These are phyloP conservation scores for Paracorniculantispora psalliotae DNA, from an alignment of 2,329 filamentous ascomycete genomes.

Conservation along the genomic window DNA sequence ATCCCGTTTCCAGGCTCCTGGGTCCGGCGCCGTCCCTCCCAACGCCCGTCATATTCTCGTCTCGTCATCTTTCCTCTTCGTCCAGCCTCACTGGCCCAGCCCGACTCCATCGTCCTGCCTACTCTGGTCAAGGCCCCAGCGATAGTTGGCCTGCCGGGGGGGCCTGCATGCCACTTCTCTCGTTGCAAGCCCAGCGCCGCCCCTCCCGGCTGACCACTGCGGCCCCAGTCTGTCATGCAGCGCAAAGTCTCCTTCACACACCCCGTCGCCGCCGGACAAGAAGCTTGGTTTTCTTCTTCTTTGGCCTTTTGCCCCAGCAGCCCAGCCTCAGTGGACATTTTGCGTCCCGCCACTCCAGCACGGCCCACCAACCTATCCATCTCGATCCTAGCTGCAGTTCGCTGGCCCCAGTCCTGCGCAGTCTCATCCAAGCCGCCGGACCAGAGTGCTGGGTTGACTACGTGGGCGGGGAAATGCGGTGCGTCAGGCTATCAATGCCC, in stretches of 20 bases:
- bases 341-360: background rate
- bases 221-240: background rate
- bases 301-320: background rate
- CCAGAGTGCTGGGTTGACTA: background rate
- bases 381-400: conserved; percentile 7
- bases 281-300: background rate
- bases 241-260: background rate
- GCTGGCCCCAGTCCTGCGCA: background rate
- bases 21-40: too few relatives aligned
- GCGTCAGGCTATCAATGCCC: background rate
- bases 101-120: background rate
- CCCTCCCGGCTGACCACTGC: background rate
- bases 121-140: background rate
- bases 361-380: background rate
- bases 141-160: too few relatives aligned
- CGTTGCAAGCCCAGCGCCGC: background rate
- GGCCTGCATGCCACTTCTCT: background rate
- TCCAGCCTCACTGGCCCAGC: background rate
- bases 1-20: conserved; percentile 7
- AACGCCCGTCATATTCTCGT: background rate
- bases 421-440: background rate
- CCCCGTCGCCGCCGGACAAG: too few relatives aligned
- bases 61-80: background rate
- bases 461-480: background rate
- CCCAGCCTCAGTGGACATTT: conserved; percentile 4